Evolutionary conservation across 805 yeast genomes (phyloP).

Genomic region (Tetrapisispora iriomotensis): DNA sequence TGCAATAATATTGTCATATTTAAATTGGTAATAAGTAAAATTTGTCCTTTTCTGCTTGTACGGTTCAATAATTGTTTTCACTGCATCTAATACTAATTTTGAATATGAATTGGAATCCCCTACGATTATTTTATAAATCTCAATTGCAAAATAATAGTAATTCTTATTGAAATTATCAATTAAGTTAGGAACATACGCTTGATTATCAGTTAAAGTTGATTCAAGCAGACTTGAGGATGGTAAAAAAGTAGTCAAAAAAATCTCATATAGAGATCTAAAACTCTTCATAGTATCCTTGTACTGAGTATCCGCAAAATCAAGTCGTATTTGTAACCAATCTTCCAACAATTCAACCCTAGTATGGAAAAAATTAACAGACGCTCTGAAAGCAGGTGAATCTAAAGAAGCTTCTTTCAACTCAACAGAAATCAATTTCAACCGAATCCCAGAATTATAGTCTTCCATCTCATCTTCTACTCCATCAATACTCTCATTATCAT

Average conservation of each 20-base stretch:
- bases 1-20: slow-evolving; percentile 50
- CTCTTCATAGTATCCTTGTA: slow-evolving; percentile 37
- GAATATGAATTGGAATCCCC: slow-evolving; percentile 11
- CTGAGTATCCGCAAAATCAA: slow-evolving; percentile 34
- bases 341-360: slow-evolving; percentile 50
- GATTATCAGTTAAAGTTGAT: slow-evolving; percentile 55
- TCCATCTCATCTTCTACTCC: neutral
- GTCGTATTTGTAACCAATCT: slow-evolving; percentile 49
- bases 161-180: slow-evolving; percentile 13
- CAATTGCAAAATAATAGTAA: slow-evolving; percentile 11
- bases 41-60: slow-evolving; percentile 45
- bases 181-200: slow-evolving; percentile 45
- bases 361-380: slow-evolving; percentile 54
- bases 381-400: slow-evolving; percentile 75
- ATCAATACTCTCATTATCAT: neutral
- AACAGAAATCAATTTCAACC: slow-evolving; percentile 9
- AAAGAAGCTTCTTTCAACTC: slow-evolving; percentile 14
- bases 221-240: slow-evolving; percentile 38
- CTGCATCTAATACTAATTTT: slow-evolving; percentile 8
- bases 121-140: slow-evolving; percentile 8
- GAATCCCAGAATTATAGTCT: neutral
- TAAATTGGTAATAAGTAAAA: slow-evolving; percentile 53
- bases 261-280: slow-evolving; percentile 34
- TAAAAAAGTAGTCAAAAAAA: slow-evolving; percentile 38
- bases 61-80: slow-evolving; percentile 35